Evolutionary conservation across 768 basidiomycete species (phyloP).

Genomic region (Hygrophoropsis aurantiaca): DNA sequence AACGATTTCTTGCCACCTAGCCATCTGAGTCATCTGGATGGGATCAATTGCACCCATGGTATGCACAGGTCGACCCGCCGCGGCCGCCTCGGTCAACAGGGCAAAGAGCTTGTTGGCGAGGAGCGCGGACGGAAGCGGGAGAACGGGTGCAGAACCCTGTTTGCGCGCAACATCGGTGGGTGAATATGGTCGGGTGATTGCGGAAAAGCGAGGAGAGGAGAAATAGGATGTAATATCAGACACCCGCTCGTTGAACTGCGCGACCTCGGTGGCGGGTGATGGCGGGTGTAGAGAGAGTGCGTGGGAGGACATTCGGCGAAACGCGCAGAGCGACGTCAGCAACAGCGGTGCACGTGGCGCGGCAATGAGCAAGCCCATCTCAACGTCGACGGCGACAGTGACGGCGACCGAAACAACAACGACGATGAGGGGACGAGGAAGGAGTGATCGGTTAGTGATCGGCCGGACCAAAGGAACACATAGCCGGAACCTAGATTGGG

Average conservation of each 20-base stretch:
- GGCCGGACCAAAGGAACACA: conserved; percentile 43
- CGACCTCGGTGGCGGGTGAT: conserved; percentile 53
- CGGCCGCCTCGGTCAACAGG: conserved; percentile 60
- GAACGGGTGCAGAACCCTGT: conserved; percentile 82
- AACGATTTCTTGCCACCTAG: conserved; percentile 77
- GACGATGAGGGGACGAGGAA: conserved; percentile 33
- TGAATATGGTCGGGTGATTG: conserved; percentile 77
- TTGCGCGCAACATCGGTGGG: conserved; percentile 81
- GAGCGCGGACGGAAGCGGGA: conserved; percentile 73
- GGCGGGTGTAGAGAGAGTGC: conserved; percentile 60
- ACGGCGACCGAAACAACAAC: conserved; percentile 12
- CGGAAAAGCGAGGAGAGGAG: conserved; percentile 66
- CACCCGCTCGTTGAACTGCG: conserved; percentile 61
- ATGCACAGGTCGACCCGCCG: conserved; percentile 69
- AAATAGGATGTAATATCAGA: conserved; percentile 73
- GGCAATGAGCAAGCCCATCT: conserved; percentile 19
- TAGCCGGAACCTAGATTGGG: conserved; percentile 37
- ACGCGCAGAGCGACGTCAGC: conserved; percentile 25
- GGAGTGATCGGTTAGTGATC: conserved; percentile 35
- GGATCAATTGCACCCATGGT: conserved; percentile 95
- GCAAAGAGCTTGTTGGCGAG: conserved; percentile 84
- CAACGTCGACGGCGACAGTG: conserved; percentile 29
- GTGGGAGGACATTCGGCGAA: conserved; percentile 41
- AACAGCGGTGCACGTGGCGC: not conserved
- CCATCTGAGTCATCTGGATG: conserved; percentile 95